Percentiles rank a stretch among this genome's conserved stretches.
Evolutionary conservation across 208 protist species (phyloP).

Genomic region (Sergeia podlipaevii): DNA sequence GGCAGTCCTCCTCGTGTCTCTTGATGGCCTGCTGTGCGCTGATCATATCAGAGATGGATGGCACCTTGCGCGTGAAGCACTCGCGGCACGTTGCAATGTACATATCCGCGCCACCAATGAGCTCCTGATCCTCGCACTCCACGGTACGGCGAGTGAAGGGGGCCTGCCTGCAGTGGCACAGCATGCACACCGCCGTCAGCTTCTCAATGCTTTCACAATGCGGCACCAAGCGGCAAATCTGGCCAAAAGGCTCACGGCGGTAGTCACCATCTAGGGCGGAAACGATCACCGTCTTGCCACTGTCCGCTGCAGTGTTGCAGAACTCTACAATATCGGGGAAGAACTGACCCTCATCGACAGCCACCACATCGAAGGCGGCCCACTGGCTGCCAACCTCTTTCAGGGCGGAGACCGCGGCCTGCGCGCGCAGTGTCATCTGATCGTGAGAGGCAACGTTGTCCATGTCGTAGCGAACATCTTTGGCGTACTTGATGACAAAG

Average conservation of each 20-base stretch:
- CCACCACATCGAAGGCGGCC: conserved; percentile 85
- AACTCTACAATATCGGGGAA: conserved; percentile 93
- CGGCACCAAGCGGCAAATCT: conserved; percentile 85
- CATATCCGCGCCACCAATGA: conserved; percentile 93
- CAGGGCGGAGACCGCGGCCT: conserved; percentile 55
- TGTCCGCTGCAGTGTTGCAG: conserved; percentile 72
- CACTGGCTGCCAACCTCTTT: conserved; percentile 52
- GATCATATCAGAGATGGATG: conserved; percentile 22
- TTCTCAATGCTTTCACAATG: conserved; percentile 89
- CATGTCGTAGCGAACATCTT: conserved; percentile 85
- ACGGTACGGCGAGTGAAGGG: conserved; percentile 87
- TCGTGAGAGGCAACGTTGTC: conserved; percentile 86
- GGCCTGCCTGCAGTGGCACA: conserved; percentile 74
- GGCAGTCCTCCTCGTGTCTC: conserved; percentile 25
- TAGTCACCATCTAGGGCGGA: conserved; percentile 94
- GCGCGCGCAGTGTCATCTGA: conserved; percentile 45
- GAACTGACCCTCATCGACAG: conserved; percentile 93
- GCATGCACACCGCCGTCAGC: conserved; percentile 91
- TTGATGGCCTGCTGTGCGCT: conserved; percentile 19
- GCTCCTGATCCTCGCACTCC: conserved; percentile 47
- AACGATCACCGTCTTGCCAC: conserved; percentile 93
- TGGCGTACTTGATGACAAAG: conserved; percentile 91
- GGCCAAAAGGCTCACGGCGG: conserved; percentile 83
- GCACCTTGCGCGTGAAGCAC: conserved; percentile 54
- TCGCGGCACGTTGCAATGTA: conserved; percentile 92